Conservation (phyloP, 768 basidiomycete genomes). For the Ramaria sp. region DNA sequence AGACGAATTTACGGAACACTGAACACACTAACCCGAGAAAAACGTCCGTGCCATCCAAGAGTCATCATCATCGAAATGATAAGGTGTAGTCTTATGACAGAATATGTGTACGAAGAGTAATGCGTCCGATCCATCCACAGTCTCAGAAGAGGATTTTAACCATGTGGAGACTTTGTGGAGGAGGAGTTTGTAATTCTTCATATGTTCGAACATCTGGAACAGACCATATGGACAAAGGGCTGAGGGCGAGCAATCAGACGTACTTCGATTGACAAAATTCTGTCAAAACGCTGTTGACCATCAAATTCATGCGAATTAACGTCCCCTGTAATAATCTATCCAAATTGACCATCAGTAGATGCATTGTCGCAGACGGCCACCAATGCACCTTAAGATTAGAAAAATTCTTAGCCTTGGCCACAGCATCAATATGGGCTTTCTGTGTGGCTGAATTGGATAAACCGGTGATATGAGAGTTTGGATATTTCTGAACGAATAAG, state of each 20-base stretch:
- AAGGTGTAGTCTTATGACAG: constrained; percentile 50
- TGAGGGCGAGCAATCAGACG: background rate
- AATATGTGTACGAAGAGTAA: constrained; percentile 64
- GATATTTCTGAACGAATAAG: constrained; percentile 42
- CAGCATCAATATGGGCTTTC: constrained; percentile 48
- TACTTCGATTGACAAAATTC: constrained; percentile 62
- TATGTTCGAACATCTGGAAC: constrained; percentile 61
- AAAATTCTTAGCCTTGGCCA: constrained; percentile 36
- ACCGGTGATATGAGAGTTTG: constrained; percentile 47
- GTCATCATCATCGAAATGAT: constrained; percentile 58
- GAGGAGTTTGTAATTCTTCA: constrained; percentile 61
- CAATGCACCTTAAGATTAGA: constrained; percentile 38
- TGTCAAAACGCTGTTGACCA: constrained; percentile 45
- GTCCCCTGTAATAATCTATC: constrained; percentile 54
- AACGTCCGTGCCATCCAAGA: constrained; percentile 72
- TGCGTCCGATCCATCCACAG: constrained; percentile 25
- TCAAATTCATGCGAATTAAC: constrained; percentile 54
- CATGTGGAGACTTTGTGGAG: constrained; percentile 53
- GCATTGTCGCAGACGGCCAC: background rate
- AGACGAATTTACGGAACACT: background rate
- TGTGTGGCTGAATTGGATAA: constrained; percentile 62
- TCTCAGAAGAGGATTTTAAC: constrained; percentile 33
- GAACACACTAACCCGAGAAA: constrained; percentile 37
- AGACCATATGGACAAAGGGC: background rate
- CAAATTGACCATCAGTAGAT: background rate